A percentile compares a stretch with the other conserved stretches of the same genome.
phyloP scores from a whole-genome alignment of 2,329 filamentous ascomycete genomes.

The Apiospora saccharicola region DNA sequence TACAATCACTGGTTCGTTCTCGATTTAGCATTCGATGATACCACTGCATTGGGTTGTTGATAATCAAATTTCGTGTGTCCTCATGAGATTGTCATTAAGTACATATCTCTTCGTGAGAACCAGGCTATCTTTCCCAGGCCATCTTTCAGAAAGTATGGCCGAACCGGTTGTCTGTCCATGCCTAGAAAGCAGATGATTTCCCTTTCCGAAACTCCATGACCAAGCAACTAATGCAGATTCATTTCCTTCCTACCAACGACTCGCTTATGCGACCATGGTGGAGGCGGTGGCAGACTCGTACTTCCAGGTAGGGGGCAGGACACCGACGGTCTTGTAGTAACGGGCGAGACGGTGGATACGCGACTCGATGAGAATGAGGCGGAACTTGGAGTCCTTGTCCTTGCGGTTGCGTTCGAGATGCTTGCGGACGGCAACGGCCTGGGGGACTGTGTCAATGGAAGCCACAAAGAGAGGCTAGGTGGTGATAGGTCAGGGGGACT shows the following conservation, averaged over 20 bases:
- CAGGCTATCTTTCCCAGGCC: constrained; percentile 26
- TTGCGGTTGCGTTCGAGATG: constrained; percentile 99
- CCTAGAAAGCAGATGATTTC: constrained; percentile 40
- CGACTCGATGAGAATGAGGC: constrained; percentile 99
- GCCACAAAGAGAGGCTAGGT: not conserved
- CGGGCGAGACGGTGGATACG: constrained; percentile 99
- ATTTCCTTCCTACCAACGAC: constrained; percentile 30
- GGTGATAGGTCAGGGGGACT: constrained; percentile 28
- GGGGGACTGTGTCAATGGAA: constrained; percentile 31
- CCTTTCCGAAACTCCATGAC: constrained; percentile 45
- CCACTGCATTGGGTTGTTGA: constrained; percentile 24
- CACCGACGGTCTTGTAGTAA: constrained; percentile 97
- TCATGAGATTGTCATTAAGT: constrained; percentile 26
- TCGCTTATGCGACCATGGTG: constrained; percentile 87
- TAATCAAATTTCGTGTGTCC: constrained; percentile 19
- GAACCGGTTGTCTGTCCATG: constrained; percentile 15
- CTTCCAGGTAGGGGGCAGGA: constrained; percentile 92
- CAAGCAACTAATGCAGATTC: constrained; percentile 36
- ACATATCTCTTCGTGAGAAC: constrained; percentile 27
- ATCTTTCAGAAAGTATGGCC: constrained; percentile 23
- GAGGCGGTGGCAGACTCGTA: constrained; percentile 98
- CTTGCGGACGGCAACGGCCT: constrained; percentile 99
- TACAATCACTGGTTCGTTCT: not conserved
- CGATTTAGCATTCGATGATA: constrained; percentile 21
- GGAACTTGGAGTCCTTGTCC: constrained; percentile 99